A percentile compares a stretch with the other conserved stretches of the same genome.
These are phyloP conservation scores for Pestalotiopsis sp. DNA, from an alignment of 2,329 filamentous ascomycete species.

Conservation along the genomic window DNA sequence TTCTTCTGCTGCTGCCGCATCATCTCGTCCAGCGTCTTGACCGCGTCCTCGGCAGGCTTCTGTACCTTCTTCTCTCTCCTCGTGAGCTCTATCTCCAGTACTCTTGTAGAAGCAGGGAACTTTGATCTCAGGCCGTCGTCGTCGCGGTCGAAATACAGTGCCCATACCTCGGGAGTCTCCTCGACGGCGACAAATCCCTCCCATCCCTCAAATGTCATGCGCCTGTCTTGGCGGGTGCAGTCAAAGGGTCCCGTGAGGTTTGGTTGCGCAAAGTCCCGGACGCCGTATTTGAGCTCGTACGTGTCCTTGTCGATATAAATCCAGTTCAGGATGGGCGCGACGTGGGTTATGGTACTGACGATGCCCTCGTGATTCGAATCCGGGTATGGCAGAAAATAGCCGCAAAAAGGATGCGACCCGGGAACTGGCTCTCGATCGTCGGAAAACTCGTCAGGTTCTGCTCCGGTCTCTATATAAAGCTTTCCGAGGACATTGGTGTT, in stretches of 20 bases:
- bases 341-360: constrained; percentile 50
- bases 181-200: constrained; percentile 53
- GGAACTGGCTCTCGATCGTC: constrained; percentile 25
- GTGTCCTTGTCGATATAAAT: constrained; percentile 49
- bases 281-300: constrained; percentile 49
- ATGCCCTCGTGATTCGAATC: constrained; percentile 49
- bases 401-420: constrained; percentile 54
- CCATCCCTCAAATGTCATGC: constrained; percentile 51
- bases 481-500: constrained; percentile 16
- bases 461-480: constrained; percentile 49
- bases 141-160: constrained; percentile 50
- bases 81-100: constrained; percentile 58
- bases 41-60: constrained; percentile 28
- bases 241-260: constrained; percentile 52
- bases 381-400: constrained; percentile 61
- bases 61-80: constrained; percentile 53
- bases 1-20: constrained; percentile 28
- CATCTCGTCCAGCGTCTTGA: constrained; percentile 31
- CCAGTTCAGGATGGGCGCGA: constrained; percentile 54
- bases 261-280: constrained; percentile 42
- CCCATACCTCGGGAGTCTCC: constrained; percentile 45
- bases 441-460: constrained; percentile 24
- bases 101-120: constrained; percentile 47
- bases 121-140: constrained; percentile 47
- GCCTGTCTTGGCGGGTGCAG: constrained; percentile 53